These are phyloP conservation scores for Taphrina confusa DNA, from an alignment of 1,139 yeast species.

Conservation along the genomic window DNA sequence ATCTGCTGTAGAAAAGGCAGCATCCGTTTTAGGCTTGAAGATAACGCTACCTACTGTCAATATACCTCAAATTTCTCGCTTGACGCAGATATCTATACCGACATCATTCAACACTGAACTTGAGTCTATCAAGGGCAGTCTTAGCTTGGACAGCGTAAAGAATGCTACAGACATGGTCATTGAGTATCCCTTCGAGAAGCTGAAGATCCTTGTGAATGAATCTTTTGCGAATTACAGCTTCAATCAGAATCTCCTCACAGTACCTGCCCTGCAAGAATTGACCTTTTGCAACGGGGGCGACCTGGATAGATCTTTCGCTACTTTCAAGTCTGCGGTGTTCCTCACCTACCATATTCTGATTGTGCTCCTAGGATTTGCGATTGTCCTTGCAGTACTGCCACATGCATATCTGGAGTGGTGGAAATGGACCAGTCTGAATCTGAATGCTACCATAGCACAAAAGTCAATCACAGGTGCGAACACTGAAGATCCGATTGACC, in stretches of 20 bases:
- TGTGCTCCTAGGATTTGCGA: conserved; percentile 49
- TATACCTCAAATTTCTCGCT: conserved; percentile 56
- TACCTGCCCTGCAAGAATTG: conserved; percentile 39
- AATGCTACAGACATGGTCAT: conserved; percentile 54
- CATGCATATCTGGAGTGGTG: conserved; percentile 52
- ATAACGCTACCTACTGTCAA: conserved; percentile 51
- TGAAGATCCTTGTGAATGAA: conserved; percentile 46
- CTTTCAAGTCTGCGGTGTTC: conserved; percentile 46
- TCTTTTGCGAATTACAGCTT: conserved; percentile 38
- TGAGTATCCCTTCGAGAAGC: conserved; percentile 56
- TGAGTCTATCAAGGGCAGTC: conserved; percentile 47
- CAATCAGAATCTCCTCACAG: conserved; percentile 43
- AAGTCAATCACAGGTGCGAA: conserved; percentile 36
- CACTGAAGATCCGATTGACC: conserved; percentile 41
- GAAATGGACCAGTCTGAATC: conserved; percentile 54
- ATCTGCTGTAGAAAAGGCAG: conserved; percentile 50
- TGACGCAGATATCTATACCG: conserved; percentile 66
- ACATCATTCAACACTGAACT: conserved; percentile 58
- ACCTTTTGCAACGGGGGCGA: conserved; percentile 42
- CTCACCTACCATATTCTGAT: conserved; percentile 50
- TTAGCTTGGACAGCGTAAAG: conserved; percentile 55
- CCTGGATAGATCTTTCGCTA: conserved; percentile 44
- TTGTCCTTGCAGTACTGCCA: conserved; percentile 51
- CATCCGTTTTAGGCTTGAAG: conserved; percentile 56
- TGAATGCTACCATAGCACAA: conserved; percentile 36